Base-by-base conservation (phyloP, 768 basidiomycete genomes). In the Russula sp. region DNA sequence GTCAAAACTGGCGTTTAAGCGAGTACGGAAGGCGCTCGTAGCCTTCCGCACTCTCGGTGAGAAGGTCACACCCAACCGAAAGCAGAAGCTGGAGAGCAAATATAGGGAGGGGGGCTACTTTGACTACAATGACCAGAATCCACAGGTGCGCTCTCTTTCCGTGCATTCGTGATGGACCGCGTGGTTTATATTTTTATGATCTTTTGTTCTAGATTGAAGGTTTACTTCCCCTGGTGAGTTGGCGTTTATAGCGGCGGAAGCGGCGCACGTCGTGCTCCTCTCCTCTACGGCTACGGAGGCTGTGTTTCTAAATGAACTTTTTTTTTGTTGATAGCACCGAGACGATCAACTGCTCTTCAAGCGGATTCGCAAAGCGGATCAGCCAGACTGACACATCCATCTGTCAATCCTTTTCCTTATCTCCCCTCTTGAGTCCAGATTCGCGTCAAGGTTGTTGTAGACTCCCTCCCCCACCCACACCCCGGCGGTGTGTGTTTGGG, bases 151-250 rank as follows among this genome's bases (percentile, higher is more conserved):
- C 25, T 29, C 25, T 29, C 25, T 3, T 29, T 29, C 25, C 1
- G 25, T 29, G 25, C 25, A 29, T 29, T 29, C 25, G 2, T 29
- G 25, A 29, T 29, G 25, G n/a, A n/a, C 25, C 25, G 25, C 25
- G 25, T 29, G 25, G 25, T 29, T 29, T 29, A 29, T 29, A 29
- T 29, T n/a, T n/a, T n/a, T 3, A 29, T 29, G 25, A 29, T 29
- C 25, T 29, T 29, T 1, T 47, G 22, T 6, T 34, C 18, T 43
- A 61, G 60, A 25, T 57, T 5, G 60, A 56, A 29, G 45, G 60
- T 5, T 18, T 61, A 11, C 48, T 29, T 7, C 25, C 41, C 32
- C 38, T 61, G 56, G 60, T 61, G 11, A 57, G 60, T 57, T 14
- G 7, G 16, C 11, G 22, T 11, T 36, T 7, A 7, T 34, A 10